A percentile compares a stretch with the other conserved stretches of the same genome.
phyloP scores from a whole-genome alignment of 495 filamentous ascomycete genomes.

The Penicillium coffeae region DNA sequence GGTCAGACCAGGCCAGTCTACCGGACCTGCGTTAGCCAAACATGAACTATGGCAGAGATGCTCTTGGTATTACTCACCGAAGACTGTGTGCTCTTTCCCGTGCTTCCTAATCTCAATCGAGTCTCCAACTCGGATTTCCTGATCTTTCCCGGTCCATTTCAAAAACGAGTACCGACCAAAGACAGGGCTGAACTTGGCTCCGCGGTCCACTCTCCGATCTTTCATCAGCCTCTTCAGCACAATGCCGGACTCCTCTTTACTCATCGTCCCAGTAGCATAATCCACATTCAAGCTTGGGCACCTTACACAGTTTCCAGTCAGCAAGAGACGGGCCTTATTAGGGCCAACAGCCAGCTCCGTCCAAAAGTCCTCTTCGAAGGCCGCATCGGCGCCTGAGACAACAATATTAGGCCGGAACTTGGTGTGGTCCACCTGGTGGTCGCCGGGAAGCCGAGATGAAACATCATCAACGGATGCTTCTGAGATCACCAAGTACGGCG shows the following conservation, averaged over 20 bases:
- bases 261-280: conserved; percentile 67
- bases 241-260: conserved; percentile 57
- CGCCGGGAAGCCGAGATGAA: conserved; percentile 52
- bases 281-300: conserved; percentile 81
- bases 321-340: conserved; percentile 38
- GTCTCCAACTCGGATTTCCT: conserved; percentile 62
- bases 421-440: conserved; percentile 61
- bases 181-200: conserved; percentile 70
- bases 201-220: conserved; percentile 73
- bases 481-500: conserved; percentile 71
- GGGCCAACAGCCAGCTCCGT: conserved; percentile 50
- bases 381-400: conserved; percentile 51
- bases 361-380: conserved; percentile 90
- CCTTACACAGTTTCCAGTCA: conserved; percentile 78
- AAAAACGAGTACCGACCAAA: conserved; percentile 82
- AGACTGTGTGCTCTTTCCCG: conserved; percentile 56
- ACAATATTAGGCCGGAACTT: conserved; percentile 89
- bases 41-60: background rate
- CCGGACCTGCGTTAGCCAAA: conserved; percentile 3
- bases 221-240: conserved; percentile 74
- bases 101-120: conserved; percentile 57
- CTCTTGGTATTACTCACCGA: conserved; percentile 49
- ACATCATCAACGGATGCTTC: conserved; percentile 66
- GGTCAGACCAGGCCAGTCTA: conserved; percentile 28
- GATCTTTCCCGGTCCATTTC: conserved; percentile 23